Evolutionary conservation across 2,329 filamentous ascomycete genomes (phyloP), one percentile per base, ranked within the genome.

Genomic region (Paraphaeosphaeria minitans): DNA sequence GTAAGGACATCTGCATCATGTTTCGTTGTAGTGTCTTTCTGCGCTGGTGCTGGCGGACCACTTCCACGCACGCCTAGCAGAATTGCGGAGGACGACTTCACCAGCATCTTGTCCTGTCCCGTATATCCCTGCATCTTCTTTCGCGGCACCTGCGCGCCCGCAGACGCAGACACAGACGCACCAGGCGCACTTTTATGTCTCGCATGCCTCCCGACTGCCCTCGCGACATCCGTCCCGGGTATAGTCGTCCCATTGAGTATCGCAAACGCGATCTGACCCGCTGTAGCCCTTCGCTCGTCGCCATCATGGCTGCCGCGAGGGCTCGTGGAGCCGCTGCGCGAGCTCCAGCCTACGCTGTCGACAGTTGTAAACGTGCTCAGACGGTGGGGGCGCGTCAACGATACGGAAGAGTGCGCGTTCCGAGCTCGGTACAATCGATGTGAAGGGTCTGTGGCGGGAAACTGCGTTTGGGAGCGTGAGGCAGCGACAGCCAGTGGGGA

Each of bases 361-460:
- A 48, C 56, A 22, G 68, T 64, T 9, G 67, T 68, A 9, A 61
- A 29, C 9, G 65, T 60, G 53, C 70, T 72, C 8, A 76, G 68
- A 9, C 72, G 67, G 10, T 62, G 62, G 7, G 74, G 74, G 9
- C 67, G 68, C 3, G 74, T 72, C 4, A 76, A 64, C 5, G 70
- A 72, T 9, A 71, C 53, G 0, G 69, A 70, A 10, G 71, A 75
- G 16, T 67, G 66, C 2, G 68, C 68, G 60, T 69, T 68, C 4
- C 61, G 64, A 14, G 42, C 65, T 16, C 61, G 55, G 29, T 71
- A 68, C 47, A 70, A 65, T 9, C 51, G 66, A 46, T 57, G 47
- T 31, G 24, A 49, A 21, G 54, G 41, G n/a, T 37, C 48, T 12
- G 60, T 53, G 19, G 59, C 35, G 19, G 61, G 64, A 9, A 68